These are phyloP conservation scores for Epithemia pelagica DNA, from an alignment of 108 stramenopile genomes.

Conservation along the genomic window DNA sequence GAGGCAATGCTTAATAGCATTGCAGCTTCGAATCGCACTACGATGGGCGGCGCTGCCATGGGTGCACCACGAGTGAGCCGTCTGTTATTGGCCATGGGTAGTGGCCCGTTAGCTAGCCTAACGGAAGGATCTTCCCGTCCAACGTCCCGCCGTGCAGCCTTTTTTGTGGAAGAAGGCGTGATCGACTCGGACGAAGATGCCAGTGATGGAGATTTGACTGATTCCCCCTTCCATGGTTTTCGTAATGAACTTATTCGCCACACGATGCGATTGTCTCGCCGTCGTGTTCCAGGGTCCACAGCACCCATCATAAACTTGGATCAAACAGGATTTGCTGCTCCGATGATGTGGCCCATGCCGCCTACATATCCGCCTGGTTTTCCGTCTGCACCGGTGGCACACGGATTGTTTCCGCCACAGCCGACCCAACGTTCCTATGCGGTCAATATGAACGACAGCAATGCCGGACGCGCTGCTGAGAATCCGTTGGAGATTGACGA, in stretches of 20 bases:
- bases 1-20: conserved; percentile 25
- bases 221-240: background rate
- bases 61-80: background rate
- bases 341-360: no score
- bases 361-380: background rate
- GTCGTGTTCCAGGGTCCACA: conserved; percentile 47
- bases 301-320: conserved; percentile 21
- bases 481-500: conserved; percentile 45
- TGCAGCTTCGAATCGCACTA: background rate
- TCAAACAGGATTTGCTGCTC: background rate
- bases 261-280: background rate
- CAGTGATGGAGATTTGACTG: background rate
- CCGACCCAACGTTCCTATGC: conserved; percentile 25
- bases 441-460: conserved; percentile 27
- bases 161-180: background rate
- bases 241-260: background rate
- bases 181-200: conserved; percentile 6
- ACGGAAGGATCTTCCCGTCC: background rate
- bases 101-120: no score
- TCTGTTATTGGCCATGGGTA: conserved; percentile 4
- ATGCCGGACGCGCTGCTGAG: conserved; percentile 26
- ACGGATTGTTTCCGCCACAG: background rate
- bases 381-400: no score
- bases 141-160: background rate
- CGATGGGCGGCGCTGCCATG: background rate